A percentile compares a stretch with the other conserved stretches of the same genome.
phyloP scores from a whole-genome alignment of 495 filamentous ascomycete species.

The Coniosporium apollinis region DNA sequence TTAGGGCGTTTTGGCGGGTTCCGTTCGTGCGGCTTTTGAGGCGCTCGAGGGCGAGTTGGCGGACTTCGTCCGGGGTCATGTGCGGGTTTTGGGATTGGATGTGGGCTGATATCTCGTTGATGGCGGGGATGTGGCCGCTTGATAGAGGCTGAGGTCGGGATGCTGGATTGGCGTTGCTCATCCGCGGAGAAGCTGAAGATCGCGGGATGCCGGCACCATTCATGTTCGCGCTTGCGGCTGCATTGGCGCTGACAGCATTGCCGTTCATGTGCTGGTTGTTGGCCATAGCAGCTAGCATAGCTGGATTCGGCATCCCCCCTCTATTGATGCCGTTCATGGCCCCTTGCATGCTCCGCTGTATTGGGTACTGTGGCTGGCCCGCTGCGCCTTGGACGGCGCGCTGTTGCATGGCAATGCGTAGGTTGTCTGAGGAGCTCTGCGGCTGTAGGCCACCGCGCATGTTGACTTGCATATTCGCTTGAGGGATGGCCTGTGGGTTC shows the following conservation, averaged over 20 bases:
- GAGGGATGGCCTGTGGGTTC: slow-evolving; percentile 46
- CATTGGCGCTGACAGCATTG: slow-evolving; percentile 6
- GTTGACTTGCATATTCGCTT: slow-evolving; percentile 48
- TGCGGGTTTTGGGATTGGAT: slow-evolving; percentile 19
- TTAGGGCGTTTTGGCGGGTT: slow-evolving; percentile 20
- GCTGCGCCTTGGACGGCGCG: slow-evolving; percentile 12
- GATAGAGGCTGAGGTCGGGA: slow-evolving; percentile 16
- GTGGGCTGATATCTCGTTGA: slow-evolving; percentile 16
- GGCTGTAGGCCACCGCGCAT: slow-evolving; percentile 43
- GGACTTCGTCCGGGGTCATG: slow-evolving; percentile 16
- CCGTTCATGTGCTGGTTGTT: slow-evolving; percentile 11
- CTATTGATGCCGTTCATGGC: slow-evolving; percentile 9
- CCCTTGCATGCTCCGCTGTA: slow-evolving; percentile 15
- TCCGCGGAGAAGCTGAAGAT: slow-evolving; percentile 8
- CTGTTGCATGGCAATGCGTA: slow-evolving; percentile 23
- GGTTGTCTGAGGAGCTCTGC: slow-evolving; percentile 34
- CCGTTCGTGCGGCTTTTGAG: slow-evolving; percentile 9
- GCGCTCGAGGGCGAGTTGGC: slow-evolving; percentile 12
- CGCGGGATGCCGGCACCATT: slow-evolving; percentile 10
- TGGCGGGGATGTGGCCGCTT: slow-evolving; percentile 19
- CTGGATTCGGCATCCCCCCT: slow-evolving; percentile 13
- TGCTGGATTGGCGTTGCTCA: not conserved
- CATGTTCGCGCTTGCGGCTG: slow-evolving; percentile 6
- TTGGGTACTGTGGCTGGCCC: slow-evolving; percentile 2
- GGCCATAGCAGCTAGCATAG: slow-evolving; percentile 15